These are phyloP conservation scores for Elsinoe fawcettii DNA, from an alignment of 2,329 filamentous ascomycete genomes.

Conservation along the genomic window DNA sequence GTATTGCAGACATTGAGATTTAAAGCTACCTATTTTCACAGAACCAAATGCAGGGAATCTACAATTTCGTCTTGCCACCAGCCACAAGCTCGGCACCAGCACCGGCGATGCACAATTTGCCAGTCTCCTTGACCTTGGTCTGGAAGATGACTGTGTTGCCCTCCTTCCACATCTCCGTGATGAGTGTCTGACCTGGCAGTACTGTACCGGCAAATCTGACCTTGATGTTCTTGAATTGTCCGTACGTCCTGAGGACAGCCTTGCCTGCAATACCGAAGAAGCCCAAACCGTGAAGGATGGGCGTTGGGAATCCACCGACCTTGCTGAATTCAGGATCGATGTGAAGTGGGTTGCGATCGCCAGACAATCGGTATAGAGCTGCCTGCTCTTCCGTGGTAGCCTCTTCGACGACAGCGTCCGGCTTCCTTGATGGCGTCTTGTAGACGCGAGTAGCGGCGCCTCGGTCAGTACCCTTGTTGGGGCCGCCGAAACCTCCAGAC, in stretches of 20 bases:
- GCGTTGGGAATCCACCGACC: constrained; percentile 86
- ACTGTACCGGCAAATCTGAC: constrained; percentile 83
- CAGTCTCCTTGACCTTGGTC: constrained; percentile 83
- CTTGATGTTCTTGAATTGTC: constrained; percentile 83
- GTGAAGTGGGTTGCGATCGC: constrained; percentile 93
- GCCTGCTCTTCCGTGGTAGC: constrained; percentile 86
- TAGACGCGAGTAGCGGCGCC: constrained; percentile 75
- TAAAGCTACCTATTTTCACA: constrained; percentile 4
- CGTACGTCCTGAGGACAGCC: constrained; percentile 78
- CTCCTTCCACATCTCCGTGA: constrained; percentile 93
- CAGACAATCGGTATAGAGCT: constrained; percentile 83
- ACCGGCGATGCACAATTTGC: constrained; percentile 76
- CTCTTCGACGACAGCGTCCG: constrained; percentile 78
- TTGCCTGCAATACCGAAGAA: constrained; percentile 88
- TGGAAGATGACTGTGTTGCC: constrained; percentile 74
- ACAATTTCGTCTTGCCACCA: constrained; percentile 45
- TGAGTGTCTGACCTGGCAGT: constrained; percentile 77
- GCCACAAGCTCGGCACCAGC: constrained; percentile 68
- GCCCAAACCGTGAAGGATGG: constrained; percentile 95
- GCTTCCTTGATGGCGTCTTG: constrained; percentile 64
- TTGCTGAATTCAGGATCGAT: constrained; percentile 92
- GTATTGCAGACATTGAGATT: background rate
- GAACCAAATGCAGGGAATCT: constrained; percentile 16
- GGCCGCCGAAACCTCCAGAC: constrained; percentile 81
- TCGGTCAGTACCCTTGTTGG: constrained; percentile 66